These are phyloP conservation scores for Fraxinus dipetala DNA, from an alignment of 305 asterid genomes.

Conservation along the genomic window DNA sequence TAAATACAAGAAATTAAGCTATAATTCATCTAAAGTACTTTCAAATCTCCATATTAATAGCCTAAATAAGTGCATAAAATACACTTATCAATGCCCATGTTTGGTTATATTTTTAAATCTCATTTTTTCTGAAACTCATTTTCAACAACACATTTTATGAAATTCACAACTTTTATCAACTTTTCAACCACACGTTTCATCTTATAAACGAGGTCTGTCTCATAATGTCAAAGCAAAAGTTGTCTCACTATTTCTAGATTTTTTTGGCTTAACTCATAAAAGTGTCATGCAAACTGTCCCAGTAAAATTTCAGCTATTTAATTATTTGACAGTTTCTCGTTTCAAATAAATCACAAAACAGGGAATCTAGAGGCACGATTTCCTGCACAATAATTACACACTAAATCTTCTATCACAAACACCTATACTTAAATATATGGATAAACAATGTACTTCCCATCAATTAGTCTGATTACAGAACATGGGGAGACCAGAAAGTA, in stretches of 20 bases:
- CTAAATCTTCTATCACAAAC: not conserved
- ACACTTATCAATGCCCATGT: not conserved
- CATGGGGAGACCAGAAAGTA: not conserved
- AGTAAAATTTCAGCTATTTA: not conserved
- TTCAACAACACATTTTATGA: not conserved
- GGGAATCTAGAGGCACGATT: not conserved
- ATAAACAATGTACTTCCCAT: not conserved
- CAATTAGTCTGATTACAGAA: not conserved
- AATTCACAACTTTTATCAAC: not conserved
- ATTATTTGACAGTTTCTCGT: not conserved
- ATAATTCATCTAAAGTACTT: not conserved
- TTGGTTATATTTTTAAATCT: too few relatives aligned
- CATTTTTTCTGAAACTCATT: not conserved
- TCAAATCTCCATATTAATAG: not conserved
- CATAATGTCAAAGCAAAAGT: not conserved
- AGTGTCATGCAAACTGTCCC: not conserved
- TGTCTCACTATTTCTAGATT: not conserved
- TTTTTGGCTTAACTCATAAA: not conserved
- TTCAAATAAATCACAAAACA: not conserved
- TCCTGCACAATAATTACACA: not conserved
- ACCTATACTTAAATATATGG: not conserved
- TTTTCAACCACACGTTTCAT: not conserved
- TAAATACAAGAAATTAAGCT: not conserved
- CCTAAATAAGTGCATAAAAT: too few relatives aligned
- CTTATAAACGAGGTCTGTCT: not conserved